Evolutionary conservation across 768 basidiomycete genomes (phyloP).

Genomic region (Russula abietina): DNA sequence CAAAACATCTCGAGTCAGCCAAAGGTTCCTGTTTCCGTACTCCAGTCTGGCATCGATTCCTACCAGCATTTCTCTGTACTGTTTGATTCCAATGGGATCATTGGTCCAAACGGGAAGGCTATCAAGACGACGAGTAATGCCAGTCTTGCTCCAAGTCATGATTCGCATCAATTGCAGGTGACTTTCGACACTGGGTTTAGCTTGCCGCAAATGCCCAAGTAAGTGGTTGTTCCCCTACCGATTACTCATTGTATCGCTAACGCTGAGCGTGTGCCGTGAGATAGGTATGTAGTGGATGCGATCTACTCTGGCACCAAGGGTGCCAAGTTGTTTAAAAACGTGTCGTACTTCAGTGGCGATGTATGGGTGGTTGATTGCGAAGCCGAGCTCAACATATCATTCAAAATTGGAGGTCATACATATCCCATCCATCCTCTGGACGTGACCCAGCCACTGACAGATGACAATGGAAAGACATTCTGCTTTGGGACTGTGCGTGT

Average conservation of each 20-base stretch:
- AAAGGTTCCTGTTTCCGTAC: slow-evolving; percentile 42
- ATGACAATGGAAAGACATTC: slow-evolving; percentile 25
- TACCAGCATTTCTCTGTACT: slow-evolving; percentile 62
- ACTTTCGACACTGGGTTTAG: slow-evolving; percentile 68
- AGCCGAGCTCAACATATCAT: slow-evolving; percentile 57
- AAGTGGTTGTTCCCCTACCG: background rate
- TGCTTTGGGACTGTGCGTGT: slow-evolving; percentile 35
- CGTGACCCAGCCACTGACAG: slow-evolving; percentile 37
- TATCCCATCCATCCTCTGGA: slow-evolving; percentile 67
- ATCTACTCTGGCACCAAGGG: slow-evolving; percentile 53
- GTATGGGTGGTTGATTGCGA: slow-evolving; percentile 61
- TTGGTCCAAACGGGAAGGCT: slow-evolving; percentile 53
- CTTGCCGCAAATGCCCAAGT: slow-evolving; percentile 54
- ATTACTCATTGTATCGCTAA: slow-evolving; percentile 19
- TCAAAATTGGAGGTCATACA: slow-evolving; percentile 50
- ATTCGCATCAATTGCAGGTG: slow-evolving; percentile 50
- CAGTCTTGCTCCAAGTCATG: slow-evolving; percentile 64
- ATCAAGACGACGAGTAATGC: slow-evolving; percentile 40
- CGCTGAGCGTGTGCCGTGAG: background rate
- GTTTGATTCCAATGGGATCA: slow-evolving; percentile 54
- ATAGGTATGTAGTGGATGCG: slow-evolving; percentile 47
- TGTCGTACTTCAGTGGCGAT: slow-evolving; percentile 38
- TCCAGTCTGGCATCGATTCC: slow-evolving; percentile 40
- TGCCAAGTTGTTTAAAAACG: slow-evolving; percentile 41
- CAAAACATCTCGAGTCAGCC: slow-evolving; percentile 45